phyloP scores from a whole-genome alignment of 352 stramenopile genomes.

The Phytophthora citricola region DNA sequence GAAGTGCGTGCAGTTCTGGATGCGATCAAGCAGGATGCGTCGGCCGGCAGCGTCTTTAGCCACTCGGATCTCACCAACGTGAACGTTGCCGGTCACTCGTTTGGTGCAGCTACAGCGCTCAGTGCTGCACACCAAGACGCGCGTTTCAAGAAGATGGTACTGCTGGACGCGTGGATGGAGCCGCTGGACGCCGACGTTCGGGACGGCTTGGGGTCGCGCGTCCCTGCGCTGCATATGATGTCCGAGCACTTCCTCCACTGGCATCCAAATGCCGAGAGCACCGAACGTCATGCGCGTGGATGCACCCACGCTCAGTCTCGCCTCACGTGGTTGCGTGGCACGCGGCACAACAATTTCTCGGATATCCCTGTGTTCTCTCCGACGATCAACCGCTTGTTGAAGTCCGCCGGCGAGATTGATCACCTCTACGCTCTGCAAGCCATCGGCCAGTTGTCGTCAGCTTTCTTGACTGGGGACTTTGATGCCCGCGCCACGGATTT shows the following conservation, averaged over 20 bases:
- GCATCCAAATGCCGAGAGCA: conserved; percentile 55
- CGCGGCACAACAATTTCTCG: conserved; percentile 80
- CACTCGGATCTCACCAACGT: conserved; percentile 43
- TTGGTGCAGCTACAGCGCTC: conserved; percentile 66
- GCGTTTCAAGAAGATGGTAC: conserved; percentile 53
- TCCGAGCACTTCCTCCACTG: conserved; percentile 72
- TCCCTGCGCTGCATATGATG: conserved; percentile 64
- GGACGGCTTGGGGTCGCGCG: conserved; percentile 40
- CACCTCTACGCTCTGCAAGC: conserved; percentile 49
- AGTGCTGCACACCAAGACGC: conserved; percentile 55
- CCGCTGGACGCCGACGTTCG: conserved; percentile 51
- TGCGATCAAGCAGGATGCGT: conserved; percentile 24
- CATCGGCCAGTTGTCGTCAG: conserved; percentile 51
- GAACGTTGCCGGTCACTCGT: conserved; percentile 64
- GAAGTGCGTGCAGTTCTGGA: conserved; percentile 60
- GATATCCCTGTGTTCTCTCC: conserved; percentile 75
- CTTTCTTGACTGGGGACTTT: conserved; percentile 54
- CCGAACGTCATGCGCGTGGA: conserved; percentile 44
- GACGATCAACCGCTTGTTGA: conserved; percentile 55
- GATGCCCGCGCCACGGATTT: conserved; percentile 36
- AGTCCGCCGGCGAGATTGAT: conserved; percentile 57
- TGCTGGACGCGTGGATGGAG: conserved; percentile 78
- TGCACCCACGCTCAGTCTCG: conserved; percentile 44
- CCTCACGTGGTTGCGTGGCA: conserved; percentile 49
- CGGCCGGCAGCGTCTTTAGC: conserved; percentile 36